Base-by-base conservation (phyloP, 164 flowering plant genomes). In the Kingdonia uniflora region DNA sequence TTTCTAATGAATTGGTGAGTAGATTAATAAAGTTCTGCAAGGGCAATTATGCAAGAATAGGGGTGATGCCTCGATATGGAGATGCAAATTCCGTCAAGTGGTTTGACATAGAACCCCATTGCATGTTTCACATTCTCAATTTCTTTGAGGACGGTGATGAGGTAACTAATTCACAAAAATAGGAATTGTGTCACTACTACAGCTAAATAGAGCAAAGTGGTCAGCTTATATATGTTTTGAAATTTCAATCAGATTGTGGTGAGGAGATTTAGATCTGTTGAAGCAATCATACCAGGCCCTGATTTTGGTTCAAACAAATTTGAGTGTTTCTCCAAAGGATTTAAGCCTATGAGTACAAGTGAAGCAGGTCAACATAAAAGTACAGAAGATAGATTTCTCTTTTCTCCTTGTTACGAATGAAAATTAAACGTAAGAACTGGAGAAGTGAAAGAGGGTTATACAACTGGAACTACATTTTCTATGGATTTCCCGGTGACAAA, bases 31-130 rank as follows among this genome's bases (percentile, higher is more conserved):
- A 73, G 65, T 79, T 61, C 49, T 57, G 76, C 1, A 65, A 71
- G 39, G 71, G 72, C 42, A 76, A 54, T 4, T 70, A 74, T 60
- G 72, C 85, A 14, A 81, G 81, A 62, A 76, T 84, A 38, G 85
- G 85, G 3, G 65, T 84, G 19, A 73, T 84, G 76, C 87, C 87
- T 38, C 81, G 84, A 7, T 78, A 74, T 62, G 91, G 87, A 1
- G 74, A 73, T 49, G 66, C 70, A 2, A 63, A 75, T 47, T 77
- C 81, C 14, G 49, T 79, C 16, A 17, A 52, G 22, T 84, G 87
- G 91, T 80, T 84, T 60, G 62, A 76, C 1, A 81, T 80, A 23
- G 61, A 71, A 55, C 42, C 83, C 15, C 55, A 73, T 52, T 63
- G 71, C 63, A 67, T 69, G 21, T 74, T 84, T 59, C 92, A 84